Conservation (phyloP, 2,329 filamentous ascomycete species). For the Knufia petricola region DNA sequence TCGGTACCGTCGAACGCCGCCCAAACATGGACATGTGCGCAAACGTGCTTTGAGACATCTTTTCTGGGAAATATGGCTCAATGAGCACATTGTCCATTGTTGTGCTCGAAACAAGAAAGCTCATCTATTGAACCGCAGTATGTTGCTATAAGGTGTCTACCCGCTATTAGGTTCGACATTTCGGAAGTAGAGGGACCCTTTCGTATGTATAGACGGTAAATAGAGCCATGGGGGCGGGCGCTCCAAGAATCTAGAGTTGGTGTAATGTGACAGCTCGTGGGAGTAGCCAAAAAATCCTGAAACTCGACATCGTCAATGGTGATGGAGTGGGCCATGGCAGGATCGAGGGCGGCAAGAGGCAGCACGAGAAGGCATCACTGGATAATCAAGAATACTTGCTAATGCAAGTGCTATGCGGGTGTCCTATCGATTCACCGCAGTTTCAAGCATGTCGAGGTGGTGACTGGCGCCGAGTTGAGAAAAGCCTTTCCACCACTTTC, state of each 20-base stretch:
- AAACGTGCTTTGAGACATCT: slow-evolving; percentile 19
- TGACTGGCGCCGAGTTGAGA: slow-evolving; percentile 1
- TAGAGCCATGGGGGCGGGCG: slow-evolving; percentile 13
- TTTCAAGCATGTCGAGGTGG: not conserved
- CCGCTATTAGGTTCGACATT: slow-evolving; percentile 17
- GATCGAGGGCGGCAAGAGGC: slow-evolving; percentile 6
- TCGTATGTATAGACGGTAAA: slow-evolving; percentile 17
- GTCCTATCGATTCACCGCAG: not conserved
- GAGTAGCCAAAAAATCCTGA: slow-evolving; percentile 3
- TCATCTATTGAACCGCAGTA: slow-evolving; percentile 5
- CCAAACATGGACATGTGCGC: slow-evolving; percentile 16
- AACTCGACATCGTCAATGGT: slow-evolving; percentile 9
- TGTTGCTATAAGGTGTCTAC: slow-evolving; percentile 4
- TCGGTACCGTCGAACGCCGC: slow-evolving; percentile 14
- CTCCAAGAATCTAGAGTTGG: slow-evolving; percentile 10
- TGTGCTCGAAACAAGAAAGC: slow-evolving; percentile 5
- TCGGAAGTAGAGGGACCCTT: slow-evolving; percentile 12
- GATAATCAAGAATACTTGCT: slow-evolving; percentile 1
- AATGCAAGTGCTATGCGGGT: not conserved
- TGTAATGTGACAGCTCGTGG: slow-evolving; percentile 17
- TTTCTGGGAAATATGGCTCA: slow-evolving; percentile 9
- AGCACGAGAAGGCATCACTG: slow-evolving; percentile 8
- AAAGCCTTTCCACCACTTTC: not conserved
- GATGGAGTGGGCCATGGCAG: not conserved
- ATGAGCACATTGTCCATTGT: slow-evolving; percentile 19